Conservation (phyloP, 1,284 basidiomycete species). For the Marasmius fiardii region DNA sequence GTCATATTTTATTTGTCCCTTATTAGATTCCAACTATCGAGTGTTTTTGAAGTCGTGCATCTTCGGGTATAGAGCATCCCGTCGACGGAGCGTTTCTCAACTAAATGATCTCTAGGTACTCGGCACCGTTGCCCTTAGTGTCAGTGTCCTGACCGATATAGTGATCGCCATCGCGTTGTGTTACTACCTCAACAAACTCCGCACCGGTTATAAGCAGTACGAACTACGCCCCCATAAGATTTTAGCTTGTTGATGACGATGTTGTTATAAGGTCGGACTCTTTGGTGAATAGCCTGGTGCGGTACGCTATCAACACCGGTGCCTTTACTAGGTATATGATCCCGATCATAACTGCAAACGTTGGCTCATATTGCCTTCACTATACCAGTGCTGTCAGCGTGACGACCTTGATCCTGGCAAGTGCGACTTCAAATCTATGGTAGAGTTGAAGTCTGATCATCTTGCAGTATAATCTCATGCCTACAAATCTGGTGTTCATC, state of each 20-base stretch:
- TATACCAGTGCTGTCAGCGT: constrained; percentile 50
- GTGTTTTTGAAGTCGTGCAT: constrained; percentile 28
- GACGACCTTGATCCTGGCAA: constrained; percentile 52
- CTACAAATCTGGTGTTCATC: constrained; percentile 55
- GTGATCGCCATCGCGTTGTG: constrained; percentile 45
- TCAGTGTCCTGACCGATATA: constrained; percentile 45
- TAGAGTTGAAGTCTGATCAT: not conserved
- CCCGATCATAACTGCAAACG: not conserved
- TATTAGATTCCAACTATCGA: constrained; percentile 34
- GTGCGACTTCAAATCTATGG: constrained; percentile 16
- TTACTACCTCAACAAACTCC: constrained; percentile 47
- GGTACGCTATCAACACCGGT: constrained; percentile 55
- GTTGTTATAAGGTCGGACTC: constrained; percentile 50
- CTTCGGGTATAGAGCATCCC: constrained; percentile 27
- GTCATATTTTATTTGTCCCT: not conserved
- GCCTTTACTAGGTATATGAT: constrained; percentile 48
- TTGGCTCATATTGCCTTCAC: not conserved
- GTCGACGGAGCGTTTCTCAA: not conserved
- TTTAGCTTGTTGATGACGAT: constrained; percentile 2
- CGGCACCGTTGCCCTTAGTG: constrained; percentile 38
- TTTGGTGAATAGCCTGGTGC: constrained; percentile 46
- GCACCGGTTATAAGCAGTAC: constrained; percentile 42
- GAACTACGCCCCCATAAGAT: constrained; percentile 13
- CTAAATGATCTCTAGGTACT: constrained; percentile 25
- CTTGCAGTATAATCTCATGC: constrained; percentile 52